Evolutionary conservation across 2,329 filamentous ascomycete genomes (phyloP), one percentile per base, ranked within the genome.

Genomic region (Chaetothyriales sp.): DNA sequence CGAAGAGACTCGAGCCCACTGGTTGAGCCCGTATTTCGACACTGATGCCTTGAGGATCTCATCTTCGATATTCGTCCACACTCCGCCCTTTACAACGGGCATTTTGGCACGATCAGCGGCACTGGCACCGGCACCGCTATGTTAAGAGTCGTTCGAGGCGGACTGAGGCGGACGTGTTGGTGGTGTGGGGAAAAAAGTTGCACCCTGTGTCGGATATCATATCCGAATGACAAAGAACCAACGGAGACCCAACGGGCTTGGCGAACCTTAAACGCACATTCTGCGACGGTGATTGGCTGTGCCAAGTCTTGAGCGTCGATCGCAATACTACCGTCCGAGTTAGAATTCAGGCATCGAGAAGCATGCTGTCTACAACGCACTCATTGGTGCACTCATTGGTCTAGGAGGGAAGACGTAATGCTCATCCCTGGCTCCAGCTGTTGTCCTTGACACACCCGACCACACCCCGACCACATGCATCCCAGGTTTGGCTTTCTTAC

Each of bases 1-100:
- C 52, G 92, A 96, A 51, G 92, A 95, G 57, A 96, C 92, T 68
- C 92, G 90, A 65, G 92, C 90, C 92, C 92, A 98, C 71, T 98
- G 92, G 65, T 95, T 92, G 55, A 95, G 77, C 47, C 88, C 88
- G 75, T 95, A 95, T 68, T 95, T 95, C 60, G 86, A 92, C 57
- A 94, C 87, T 53, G 85, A 84, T 51, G 88, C 89, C 71, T 96
- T 95, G 70, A 98, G 84, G 63, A 96, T 94, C 70, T 98, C 92
- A 72, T 98, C 92, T 75, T 83, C 79, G 58, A 82, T 80, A 59
- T 83, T 83, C 10, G 79, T 81, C 79, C 79, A 82, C 52, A 81
- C 78, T 60, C 79, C 79, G 62, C 78, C 78, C 66, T 81, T 81
- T 62, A 80, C 79, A 59, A 80, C 78, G 56, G 79, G 76, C 78